Evolutionary conservation across 495 filamentous ascomycete species (phyloP).

Genomic region (Achaetomiella virescens): DNA sequence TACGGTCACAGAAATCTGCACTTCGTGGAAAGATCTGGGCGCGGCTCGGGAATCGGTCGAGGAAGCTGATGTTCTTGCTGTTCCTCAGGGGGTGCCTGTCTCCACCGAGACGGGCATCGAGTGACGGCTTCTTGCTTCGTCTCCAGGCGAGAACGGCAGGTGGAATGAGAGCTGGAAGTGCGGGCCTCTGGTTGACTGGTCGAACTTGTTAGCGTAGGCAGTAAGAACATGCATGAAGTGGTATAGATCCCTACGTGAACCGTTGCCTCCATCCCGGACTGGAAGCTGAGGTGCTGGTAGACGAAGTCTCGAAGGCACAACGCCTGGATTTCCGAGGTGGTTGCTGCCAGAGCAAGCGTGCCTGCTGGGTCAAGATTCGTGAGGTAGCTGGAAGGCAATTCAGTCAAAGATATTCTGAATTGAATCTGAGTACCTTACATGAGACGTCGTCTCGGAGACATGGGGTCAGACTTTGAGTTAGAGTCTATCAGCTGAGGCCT

Average conservation of each 20-base stretch:
- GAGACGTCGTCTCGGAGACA: neutral
- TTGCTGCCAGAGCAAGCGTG: constrained; percentile 9
- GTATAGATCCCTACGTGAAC: neutral
- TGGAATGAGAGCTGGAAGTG: constrained; percentile 17
- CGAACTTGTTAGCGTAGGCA: neutral
- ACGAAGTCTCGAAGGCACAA: constrained; percentile 11
- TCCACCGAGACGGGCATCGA: constrained; percentile 1
- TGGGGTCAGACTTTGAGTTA: neutral
- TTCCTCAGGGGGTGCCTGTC: neutral
- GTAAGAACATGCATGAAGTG: neutral
- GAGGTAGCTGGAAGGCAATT: constrained; percentile 7
- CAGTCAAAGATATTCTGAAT: neutral
- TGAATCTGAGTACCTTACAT: neutral
- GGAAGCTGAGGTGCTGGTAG: constrained; percentile 18
- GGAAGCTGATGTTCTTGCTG: neutral
- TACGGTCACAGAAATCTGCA: constrained; percentile 17
- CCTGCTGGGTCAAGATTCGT: constrained; percentile 13
- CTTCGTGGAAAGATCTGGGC: constrained; percentile 10
- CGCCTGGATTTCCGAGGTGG: constrained; percentile 11
- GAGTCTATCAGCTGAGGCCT: constrained; percentile 1
- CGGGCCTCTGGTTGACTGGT: neutral
- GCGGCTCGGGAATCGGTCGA: neutral
- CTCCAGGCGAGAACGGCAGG: constrained; percentile 14
- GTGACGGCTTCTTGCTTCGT: neutral
- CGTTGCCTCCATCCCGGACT: constrained; percentile 4